Conservation (phyloP, 345 rosid species). For the Acer saccharum region DNA sequence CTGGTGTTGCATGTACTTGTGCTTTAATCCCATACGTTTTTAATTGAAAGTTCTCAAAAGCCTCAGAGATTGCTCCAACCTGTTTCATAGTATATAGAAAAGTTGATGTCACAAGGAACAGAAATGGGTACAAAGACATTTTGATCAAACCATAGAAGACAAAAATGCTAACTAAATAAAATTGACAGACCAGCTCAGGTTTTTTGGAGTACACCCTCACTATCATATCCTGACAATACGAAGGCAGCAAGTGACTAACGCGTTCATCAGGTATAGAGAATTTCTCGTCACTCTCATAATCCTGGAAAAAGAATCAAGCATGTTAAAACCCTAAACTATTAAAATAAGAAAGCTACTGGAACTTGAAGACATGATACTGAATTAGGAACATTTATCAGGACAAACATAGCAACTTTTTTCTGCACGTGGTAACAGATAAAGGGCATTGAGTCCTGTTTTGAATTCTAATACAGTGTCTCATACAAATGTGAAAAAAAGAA, state of each 20-base stretch:
- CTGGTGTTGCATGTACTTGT: slow-evolving; percentile 91
- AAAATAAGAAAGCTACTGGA: not conserved
- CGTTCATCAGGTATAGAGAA: slow-evolving; percentile 70
- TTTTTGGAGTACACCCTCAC: slow-evolving; percentile 88
- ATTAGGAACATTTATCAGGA: not conserved
- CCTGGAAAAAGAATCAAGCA: slow-evolving; percentile 50
- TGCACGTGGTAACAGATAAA: not conserved
- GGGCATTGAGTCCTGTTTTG: not conserved
- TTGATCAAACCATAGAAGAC: not conserved
- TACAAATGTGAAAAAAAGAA: not conserved
- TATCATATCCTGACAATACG: slow-evolving; percentile 84
- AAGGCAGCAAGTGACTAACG: slow-evolving; percentile 86
- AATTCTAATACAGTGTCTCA: not conserved
- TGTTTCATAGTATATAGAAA: slow-evolving; percentile 34
- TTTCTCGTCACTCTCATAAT: slow-evolving; percentile 76
- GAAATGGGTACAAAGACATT: not conserved
- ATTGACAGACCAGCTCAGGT: slow-evolving; percentile 74
- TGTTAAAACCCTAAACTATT: not conserved
- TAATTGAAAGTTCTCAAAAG: slow-evolving; percentile 92
- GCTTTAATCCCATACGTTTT: slow-evolving; percentile 80
- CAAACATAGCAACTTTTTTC: not conserved
- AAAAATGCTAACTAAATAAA: not conserved
- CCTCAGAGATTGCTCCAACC: slow-evolving; percentile 81
- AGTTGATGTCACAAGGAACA: not conserved
- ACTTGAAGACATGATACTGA: not conserved